Evolutionary conservation across 2,329 filamentous ascomycete genomes (phyloP), one percentile per base, ranked within the genome.

Genomic region (Alternaria sp.): DNA sequence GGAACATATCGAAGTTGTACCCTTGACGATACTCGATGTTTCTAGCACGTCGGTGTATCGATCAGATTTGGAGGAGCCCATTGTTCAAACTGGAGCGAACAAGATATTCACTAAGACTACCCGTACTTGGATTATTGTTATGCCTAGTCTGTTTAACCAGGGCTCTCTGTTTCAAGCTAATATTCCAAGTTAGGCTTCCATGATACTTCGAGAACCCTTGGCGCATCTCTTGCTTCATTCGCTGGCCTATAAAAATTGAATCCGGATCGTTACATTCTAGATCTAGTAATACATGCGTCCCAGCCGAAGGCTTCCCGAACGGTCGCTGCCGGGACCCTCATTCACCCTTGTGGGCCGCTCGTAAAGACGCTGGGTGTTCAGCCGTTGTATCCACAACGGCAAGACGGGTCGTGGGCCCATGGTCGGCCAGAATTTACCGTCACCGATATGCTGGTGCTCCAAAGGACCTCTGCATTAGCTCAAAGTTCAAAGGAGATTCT

Each of bases 381-480:
- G 52, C 44, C 28, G 25, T 51, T 51, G 61, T 60, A 53, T 53
- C 40, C 56, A 49, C 49, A 34, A 54, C 55, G 60, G 63, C 55
- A 57, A 30, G 34, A 43, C 55, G 48, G 54, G 30, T 44, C 48
- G 44, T 36, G 54, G 41, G 43, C 30, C 44, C 44, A 57, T 25
- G 9, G 28, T 54, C 34, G 18, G 46, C 32, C 40, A 38, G 18
- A 34, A 36, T 48, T 30, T 59, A 55, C 57, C 50, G 44, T 62
- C 51, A 55, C 53, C 52, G 43, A 41, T n/a, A 56, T 28, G 48
- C 32, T 44, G 12, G 43, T 30, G 48, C 28, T 41, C 40, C 30
- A 48, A 49, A 25, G 22, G 22, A 20, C 49, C 49, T 57, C 38
- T 63, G 57, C 32, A 45, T 40, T 53, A 57, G 53, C 49, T 51